Percentiles rank a stretch among this genome's conserved stretches.
phyloP scores from a whole-genome alignment of 192 early-diverging fungal genomes.

The Cladochytrium replicatum region DNA sequence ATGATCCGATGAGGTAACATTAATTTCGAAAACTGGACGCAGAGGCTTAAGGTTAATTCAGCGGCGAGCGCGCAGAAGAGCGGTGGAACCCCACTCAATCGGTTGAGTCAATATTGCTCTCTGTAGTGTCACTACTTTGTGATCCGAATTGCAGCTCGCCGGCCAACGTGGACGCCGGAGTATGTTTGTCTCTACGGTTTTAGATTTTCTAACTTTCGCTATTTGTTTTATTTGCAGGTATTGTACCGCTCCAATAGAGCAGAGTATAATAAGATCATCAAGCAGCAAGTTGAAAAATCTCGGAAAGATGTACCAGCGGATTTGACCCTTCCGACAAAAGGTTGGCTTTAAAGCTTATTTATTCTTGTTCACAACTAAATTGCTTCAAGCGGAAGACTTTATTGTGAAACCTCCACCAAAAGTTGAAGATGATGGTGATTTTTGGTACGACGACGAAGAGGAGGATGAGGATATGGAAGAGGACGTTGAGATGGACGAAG shows the following conservation, averaged over 20 bases:
- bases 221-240: no score
- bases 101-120: conserved; percentile 43
- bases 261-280: conserved; percentile 28
- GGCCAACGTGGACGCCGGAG: no score
- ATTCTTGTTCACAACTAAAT: no score
- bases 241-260: conserved; percentile 32
- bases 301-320: conserved; percentile 44
- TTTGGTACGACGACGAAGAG: no score
- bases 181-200: no score
- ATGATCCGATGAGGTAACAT: conserved; percentile 37
- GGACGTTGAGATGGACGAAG: no score
- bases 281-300: conserved; percentile 36
- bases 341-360: no score
- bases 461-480: no score
- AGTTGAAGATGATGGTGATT: no score
- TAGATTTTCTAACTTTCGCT: no score
- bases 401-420: no score
- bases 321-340: conserved; percentile 40
- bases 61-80: conserved; percentile 64
- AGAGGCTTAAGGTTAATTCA: conserved; percentile 4
- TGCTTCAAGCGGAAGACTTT: no score
- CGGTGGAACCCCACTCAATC: conserved; percentile 75
- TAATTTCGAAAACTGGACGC: neutral
- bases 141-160: conserved; percentile 44
- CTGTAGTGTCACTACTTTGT: conserved; percentile 38